These are phyloP conservation scores for Athelia sp. DNA, from an alignment of 1,284 basidiomycete genomes.

Conservation along the genomic window DNA sequence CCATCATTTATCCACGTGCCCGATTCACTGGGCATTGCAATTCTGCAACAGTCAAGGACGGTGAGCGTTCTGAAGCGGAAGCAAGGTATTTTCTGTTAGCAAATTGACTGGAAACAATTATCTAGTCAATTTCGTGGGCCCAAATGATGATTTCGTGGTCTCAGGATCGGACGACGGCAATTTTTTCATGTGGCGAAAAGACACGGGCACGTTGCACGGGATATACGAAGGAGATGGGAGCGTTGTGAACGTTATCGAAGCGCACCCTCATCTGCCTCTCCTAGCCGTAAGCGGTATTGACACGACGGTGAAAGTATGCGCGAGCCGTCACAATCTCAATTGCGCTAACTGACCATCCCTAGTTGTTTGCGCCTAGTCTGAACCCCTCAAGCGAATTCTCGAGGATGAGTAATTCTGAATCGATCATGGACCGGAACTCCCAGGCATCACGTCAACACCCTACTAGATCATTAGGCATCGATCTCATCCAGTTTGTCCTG, in stretches of 20 bases:
- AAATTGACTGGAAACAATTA: not conserved
- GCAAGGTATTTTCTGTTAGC: too few relatives aligned
- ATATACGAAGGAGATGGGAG: conserved; percentile 81
- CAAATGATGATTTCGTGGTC: conserved; percentile 70
- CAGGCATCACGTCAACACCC: conserved; percentile 23
- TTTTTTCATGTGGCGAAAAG: conserved; percentile 82
- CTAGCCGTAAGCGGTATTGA: conserved; percentile 90
- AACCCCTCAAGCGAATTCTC: conserved; percentile 42
- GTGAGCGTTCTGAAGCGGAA: conserved; percentile 36
- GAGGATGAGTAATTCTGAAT: conserved; percentile 41
- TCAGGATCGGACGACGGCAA: conserved; percentile 92
- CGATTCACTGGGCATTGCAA: conserved; percentile 78
- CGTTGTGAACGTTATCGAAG: conserved; percentile 86
- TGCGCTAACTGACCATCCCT: conserved; percentile 2
- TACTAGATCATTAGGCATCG: not conserved
- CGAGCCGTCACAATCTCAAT: not conserved
- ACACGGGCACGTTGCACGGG: conserved; percentile 57
- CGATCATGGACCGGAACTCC: conserved; percentile 51
- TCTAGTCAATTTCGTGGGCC: conserved; percentile 81
- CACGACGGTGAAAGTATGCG: conserved; percentile 72
- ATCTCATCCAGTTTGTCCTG: not conserved
- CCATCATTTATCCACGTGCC: conserved; percentile 64
- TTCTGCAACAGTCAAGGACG: conserved; percentile 87
- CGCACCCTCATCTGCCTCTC: conserved; percentile 77
- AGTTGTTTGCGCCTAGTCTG: conserved; percentile 69